Conservation (phyloP, 2,329 filamentous ascomycete species). For the Colletotrichum melonis region DNA sequence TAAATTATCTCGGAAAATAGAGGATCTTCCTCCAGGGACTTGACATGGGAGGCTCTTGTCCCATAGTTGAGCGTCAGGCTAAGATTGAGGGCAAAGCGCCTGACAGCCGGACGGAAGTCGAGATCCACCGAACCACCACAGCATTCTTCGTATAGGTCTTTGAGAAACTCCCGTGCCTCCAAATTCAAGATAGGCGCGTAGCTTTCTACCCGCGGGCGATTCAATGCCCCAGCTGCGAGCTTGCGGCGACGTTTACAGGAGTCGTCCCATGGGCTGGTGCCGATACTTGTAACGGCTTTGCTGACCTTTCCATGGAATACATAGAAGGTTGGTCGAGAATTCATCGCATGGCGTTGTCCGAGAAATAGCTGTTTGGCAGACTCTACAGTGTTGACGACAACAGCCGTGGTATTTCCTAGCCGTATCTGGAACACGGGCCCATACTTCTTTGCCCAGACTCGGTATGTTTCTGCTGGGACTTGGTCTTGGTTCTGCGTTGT, state of each 20-base stretch:
- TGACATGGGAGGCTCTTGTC: slow-evolving; percentile 52
- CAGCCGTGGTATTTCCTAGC: slow-evolving; percentile 63
- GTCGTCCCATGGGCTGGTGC: slow-evolving; percentile 76
- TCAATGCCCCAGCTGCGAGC: slow-evolving; percentile 74
- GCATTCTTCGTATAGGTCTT: slow-evolving; percentile 67
- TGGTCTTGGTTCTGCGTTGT: background rate
- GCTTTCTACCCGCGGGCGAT: slow-evolving; percentile 71
- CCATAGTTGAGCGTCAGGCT: slow-evolving; percentile 74
- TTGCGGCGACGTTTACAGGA: slow-evolving; percentile 74
- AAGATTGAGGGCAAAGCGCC: slow-evolving; percentile 72
- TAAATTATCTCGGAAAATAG: slow-evolving; percentile 38
- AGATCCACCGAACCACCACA: slow-evolving; percentile 65
- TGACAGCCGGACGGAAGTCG: slow-evolving; percentile 71
- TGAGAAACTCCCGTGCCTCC: slow-evolving; percentile 67
- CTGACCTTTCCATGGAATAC: slow-evolving; percentile 69
- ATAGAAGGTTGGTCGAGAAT: slow-evolving; percentile 74
- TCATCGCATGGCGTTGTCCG: slow-evolving; percentile 72
- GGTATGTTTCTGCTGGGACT: slow-evolving; percentile 39
- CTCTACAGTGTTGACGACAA: slow-evolving; percentile 75
- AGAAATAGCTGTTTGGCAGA: slow-evolving; percentile 74
- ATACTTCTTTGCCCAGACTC: slow-evolving; percentile 42
- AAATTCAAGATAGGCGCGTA: slow-evolving; percentile 68
- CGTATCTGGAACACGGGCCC: slow-evolving; percentile 48
- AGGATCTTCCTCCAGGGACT: slow-evolving; percentile 10
- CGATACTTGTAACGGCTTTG: slow-evolving; percentile 57